Conservation (phyloP, 164 flowering plant genomes). For the Annona cherimola region DNA sequence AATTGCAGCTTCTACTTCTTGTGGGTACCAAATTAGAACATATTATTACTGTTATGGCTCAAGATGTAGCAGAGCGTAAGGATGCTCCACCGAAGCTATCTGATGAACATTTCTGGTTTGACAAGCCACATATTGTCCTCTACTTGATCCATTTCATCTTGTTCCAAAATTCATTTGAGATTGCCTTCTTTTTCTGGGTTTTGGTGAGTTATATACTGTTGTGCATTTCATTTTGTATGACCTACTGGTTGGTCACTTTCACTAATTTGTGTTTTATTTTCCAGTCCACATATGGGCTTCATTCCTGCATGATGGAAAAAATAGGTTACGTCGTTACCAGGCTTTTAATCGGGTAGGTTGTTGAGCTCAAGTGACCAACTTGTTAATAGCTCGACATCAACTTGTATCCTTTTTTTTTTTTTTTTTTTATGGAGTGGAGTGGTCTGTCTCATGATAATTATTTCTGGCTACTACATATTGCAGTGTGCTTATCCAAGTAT, state of each 20-base stretch:
- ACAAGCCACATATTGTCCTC: conserved; percentile 53
- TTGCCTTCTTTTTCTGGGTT: conserved; percentile 94
- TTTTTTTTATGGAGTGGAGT: background rate
- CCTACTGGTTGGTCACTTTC: background rate
- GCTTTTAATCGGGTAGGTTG: conserved; percentile 70
- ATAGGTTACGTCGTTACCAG: conserved; percentile 62
- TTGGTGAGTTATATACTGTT: conserved; percentile 39
- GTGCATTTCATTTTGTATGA: background rate
- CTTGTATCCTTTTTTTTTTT: background rate
- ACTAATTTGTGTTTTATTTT: background rate
- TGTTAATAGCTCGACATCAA: background rate
- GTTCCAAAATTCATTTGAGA: conserved; percentile 94
- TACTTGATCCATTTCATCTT: conserved; percentile 87
- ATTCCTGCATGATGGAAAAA: conserved; percentile 91
- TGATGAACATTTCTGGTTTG: conserved; percentile 89
- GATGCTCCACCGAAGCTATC: conserved; percentile 62
- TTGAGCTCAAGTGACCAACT: background rate
- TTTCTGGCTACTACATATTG: background rate
- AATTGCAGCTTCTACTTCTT: conserved; percentile 67
- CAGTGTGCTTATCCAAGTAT: conserved; percentile 74
- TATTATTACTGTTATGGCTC: conserved; percentile 66
- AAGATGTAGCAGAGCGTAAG: conserved; percentile 69
- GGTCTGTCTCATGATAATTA: background rate
- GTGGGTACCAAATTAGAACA: conserved; percentile 93
- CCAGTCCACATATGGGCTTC: conserved; percentile 39